A percentile compares a stretch with the other conserved stretches of the same genome.
These are phyloP conservation scores for Lunularia cruciata DNA, from an alignment of 225 moss, liverwort and hornwort species.

Conservation along the genomic window DNA sequence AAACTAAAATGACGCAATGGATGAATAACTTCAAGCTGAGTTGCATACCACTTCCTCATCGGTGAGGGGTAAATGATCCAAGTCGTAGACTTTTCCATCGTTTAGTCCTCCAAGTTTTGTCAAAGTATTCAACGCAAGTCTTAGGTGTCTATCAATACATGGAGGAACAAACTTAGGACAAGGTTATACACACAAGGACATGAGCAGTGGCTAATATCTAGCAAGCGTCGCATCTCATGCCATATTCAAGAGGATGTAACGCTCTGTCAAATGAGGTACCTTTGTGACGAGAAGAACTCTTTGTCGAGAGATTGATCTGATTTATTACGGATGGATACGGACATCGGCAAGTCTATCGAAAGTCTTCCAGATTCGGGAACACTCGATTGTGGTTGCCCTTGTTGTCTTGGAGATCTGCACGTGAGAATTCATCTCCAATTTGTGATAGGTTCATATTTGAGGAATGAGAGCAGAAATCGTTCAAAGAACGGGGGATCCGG, in stretches of 20 bases:
- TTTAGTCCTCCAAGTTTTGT: slow-evolving; percentile 40
- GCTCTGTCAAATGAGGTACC: slow-evolving; percentile 21
- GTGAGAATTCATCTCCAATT: neutral
- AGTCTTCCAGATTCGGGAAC: slow-evolving; percentile 31
- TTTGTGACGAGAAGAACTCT: slow-evolving; percentile 45
- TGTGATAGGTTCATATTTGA: too few relatives aligned
- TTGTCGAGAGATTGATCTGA: slow-evolving; percentile 36
- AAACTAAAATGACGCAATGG: neutral
- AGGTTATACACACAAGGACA: neutral
- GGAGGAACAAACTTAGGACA: neutral
- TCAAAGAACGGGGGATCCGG: too few relatives aligned
- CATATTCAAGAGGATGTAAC: too few relatives aligned
- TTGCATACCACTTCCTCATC: slow-evolving; percentile 48
- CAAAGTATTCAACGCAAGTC: slow-evolving; percentile 46
- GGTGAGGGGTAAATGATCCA: slow-evolving; percentile 37
- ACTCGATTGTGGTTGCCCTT: neutral
- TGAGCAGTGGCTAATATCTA: too few relatives aligned
- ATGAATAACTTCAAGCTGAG: neutral
- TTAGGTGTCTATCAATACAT: slow-evolving; percentile 22
- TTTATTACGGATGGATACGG: slow-evolving; percentile 31
- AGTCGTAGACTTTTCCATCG: slow-evolving; percentile 34
- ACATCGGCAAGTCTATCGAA: slow-evolving; percentile 45
- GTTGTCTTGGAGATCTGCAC: slow-evolving; percentile 28
- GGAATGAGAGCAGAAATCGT: too few relatives aligned
- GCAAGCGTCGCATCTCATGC: neutral